Base-by-base conservation (phyloP, 163 green algal genomes). In the Chloromonas sp. region DNA sequence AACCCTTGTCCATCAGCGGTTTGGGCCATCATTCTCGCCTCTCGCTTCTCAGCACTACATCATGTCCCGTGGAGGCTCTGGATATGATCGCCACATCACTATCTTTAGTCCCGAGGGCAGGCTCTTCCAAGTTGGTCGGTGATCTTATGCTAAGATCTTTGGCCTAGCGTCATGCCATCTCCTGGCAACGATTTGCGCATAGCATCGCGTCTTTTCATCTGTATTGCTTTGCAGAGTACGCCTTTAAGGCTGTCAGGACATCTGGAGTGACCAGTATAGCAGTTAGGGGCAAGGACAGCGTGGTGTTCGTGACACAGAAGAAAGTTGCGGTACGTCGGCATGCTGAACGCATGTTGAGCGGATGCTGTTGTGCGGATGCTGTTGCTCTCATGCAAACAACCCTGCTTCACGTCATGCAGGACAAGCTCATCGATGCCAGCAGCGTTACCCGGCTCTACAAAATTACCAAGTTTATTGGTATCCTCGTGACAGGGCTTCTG, bases 211-310 rank as follows among this genome's bases (percentile, higher is more conserved):
- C 36, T 36, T 36, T 36, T 36, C 36, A 36, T 36, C 36, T 36
- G 36, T 36, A 36, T 36, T 36, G 36, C 36, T 36, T 36, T 85
- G 82, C 94, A 98, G 97, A 99, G 89, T 99, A 99, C 93, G 97
- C 97, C 0, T 99, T 99, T 92, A 99, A 99, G 86, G 96, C 97
- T n/a, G 96, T 98, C 5, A 97, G 98, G 82, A 92, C 94, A 8
- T 90, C 86, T 1, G 97, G 97, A 1, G 89, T 97, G 58, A 99
- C 96, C 0, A 96, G 92, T 79, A 97, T 99, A 62, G 97, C 89
- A 1, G 93, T 99, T 15, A 91, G 96, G 0, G 97, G 97, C 15
- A 96, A 95, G n/a, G 97, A 99, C 89, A 94, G 85, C 81, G 96
- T 98, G 0, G 94, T 92, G 58, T 93, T 99, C 59, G 96, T 99